phyloP scores from a whole-genome alignment of 2,329 filamentous ascomycete species.

The Monosporascus sp. region DNA sequence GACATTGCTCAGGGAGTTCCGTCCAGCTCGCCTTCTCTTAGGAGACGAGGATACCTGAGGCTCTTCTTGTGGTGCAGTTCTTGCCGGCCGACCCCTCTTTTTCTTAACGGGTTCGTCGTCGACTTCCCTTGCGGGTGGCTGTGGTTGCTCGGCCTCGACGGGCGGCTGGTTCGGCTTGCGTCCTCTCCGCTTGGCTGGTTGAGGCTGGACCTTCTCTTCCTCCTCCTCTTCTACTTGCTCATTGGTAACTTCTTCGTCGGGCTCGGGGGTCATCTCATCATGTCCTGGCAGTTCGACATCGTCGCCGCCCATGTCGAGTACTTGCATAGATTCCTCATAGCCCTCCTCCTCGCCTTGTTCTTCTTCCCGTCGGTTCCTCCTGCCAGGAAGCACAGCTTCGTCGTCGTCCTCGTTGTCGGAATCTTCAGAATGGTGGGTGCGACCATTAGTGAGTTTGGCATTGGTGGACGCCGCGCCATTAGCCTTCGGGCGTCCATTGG shows the following conservation, averaged over 20 bases:
- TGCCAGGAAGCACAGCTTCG: constrained; percentile 21
- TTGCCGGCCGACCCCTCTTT: constrained; percentile 22
- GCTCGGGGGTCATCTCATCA: constrained; percentile 16
- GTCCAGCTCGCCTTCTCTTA: constrained; percentile 17
- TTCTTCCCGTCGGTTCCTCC: constrained; percentile 14
- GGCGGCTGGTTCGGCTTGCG: constrained; percentile 20
- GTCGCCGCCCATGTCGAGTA: constrained; percentile 15
- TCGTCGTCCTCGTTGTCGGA: constrained; percentile 25
- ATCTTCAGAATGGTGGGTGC: constrained; percentile 5
- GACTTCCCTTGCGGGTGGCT: constrained; percentile 13
- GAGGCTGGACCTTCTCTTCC: constrained; percentile 19
- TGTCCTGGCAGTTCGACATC: constrained; percentile 8
- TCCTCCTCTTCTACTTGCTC: constrained; percentile 10
- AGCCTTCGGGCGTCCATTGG: constrained; percentile 18
- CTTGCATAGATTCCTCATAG: constrained; percentile 20
- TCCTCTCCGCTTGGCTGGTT: constrained; percentile 16
- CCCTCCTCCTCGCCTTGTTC: constrained; percentile 19
- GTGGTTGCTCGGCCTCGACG: constrained; percentile 6
- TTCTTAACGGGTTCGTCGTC: constrained; percentile 19
- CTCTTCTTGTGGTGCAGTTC: constrained; percentile 10
- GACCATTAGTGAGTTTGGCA: constrained; percentile 15
- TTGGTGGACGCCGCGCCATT: constrained; percentile 20
- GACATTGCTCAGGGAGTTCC: constrained; percentile 15
- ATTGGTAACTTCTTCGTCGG: constrained; percentile 16
- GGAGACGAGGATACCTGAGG: constrained; percentile 9